Base-by-base conservation (phyloP, 306 rosid genomes). In the Trichosanthes cucumerina region DNA sequence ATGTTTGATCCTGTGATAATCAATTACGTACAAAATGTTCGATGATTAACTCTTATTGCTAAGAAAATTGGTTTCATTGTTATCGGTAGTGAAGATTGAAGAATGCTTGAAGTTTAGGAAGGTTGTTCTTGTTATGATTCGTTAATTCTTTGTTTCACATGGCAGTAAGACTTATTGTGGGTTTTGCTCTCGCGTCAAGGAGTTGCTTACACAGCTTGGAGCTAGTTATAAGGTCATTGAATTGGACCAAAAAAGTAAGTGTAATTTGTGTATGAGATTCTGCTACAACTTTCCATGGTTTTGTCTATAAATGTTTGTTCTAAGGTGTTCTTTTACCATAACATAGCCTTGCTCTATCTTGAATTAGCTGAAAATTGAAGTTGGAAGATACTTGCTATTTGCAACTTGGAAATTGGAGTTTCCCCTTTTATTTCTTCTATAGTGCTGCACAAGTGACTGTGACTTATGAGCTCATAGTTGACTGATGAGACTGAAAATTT, bases 121-220 rank as follows among this genome's bases (percentile, higher is more conserved):
- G 4, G 5, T 19, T 66, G 49, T 66, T 64, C 73, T 34, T 38
- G 4, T 36, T 18, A 68, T 41, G 50, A 68, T 68, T 2, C 53
- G n/a, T n/a, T 12, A n/a, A 38, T 9, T 39, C 33, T 39, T 18
- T 41, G 34, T 50, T 69, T 33, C 46, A 21, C 69, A 36, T 87
- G 80, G 70, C 96, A 91, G 98, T 78, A 93, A 93, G 86, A 91
- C 93, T 18, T 88, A 91, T 72, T 91, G 98, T 82, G 97, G 97
- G 34, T 93, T 83, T 80, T 91, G 96, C 84, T 77, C 83, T 81
- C 83, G 89, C 79, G 92, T 93, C 34, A 91, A 91, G 81, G 88
- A 86, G 50, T 86, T 93, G 3, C 58, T 93, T 56, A 77, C 70
- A 72, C 89, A 89, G 83, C 81, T 89, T 9, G 91, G 90, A 85